Evolutionary conservation across 305 asterid genomes (phyloP).

Genomic region (Striga hermonthica): DNA sequence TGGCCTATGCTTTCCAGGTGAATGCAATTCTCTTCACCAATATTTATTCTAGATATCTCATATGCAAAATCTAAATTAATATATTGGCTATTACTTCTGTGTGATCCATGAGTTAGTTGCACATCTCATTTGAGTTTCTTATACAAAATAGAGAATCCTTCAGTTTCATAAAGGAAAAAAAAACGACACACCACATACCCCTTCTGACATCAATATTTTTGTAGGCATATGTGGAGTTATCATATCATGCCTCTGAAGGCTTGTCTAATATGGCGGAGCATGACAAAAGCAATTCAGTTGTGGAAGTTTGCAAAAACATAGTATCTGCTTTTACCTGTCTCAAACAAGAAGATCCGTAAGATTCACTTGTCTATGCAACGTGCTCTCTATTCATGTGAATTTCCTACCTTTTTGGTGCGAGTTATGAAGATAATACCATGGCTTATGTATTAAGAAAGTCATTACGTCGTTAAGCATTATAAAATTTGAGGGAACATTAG

Average conservation of each 20-base stretch:
- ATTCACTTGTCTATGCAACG: constrained; percentile 21
- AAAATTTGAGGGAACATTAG: too few species aligned
- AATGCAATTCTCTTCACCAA: constrained; percentile 29
- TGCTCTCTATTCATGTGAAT: neutral
- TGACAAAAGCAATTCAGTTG: constrained; percentile 37
- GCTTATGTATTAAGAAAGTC: neutral
- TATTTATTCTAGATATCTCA: constrained; percentile 16
- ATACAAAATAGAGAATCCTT: too few species aligned
- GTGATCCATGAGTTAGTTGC: neutral
- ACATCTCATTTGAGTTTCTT: neutral
- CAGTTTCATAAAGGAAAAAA: too few species aligned
- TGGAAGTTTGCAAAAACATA: constrained; percentile 56
- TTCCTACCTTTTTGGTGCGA: neutral
- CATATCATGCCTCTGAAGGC: constrained; percentile 39
- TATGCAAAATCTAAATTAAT: constrained; percentile 9
- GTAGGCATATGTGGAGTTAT: constrained; percentile 70
- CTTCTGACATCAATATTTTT: constrained; percentile 26
- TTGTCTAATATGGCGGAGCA: constrained; percentile 37
- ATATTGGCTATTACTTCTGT: neutral
- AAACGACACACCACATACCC: too few species aligned
- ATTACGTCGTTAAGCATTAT: neutral
- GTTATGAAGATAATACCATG: neutral
- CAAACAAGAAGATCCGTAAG: constrained; percentile 64
- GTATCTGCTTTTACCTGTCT: constrained; percentile 65
- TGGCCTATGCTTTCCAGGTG: constrained; percentile 84